Conservation (phyloP, 2,329 filamentous ascomycete species). For the Sphaceloma murrayae region DNA sequence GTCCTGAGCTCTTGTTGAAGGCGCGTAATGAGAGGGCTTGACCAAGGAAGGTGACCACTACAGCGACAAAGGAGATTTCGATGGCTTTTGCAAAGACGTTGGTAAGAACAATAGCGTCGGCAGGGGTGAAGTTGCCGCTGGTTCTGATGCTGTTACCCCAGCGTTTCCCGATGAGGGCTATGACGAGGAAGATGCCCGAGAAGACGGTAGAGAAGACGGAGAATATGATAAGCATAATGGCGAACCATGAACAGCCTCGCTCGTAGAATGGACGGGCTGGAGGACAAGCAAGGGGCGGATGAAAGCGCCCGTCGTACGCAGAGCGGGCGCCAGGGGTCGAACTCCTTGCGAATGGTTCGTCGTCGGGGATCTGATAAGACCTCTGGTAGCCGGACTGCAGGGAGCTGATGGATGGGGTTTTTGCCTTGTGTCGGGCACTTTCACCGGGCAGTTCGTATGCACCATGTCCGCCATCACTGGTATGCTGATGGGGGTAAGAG, state of each 20-base stretch:
- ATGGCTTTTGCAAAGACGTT: constrained; percentile 65
- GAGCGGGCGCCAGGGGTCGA: constrained; percentile 6
- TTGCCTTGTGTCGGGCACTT: not conserved
- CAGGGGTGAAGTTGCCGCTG: constrained; percentile 45
- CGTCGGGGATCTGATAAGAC: constrained; percentile 1
- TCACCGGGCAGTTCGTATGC: constrained; percentile 7
- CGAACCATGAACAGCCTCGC: constrained; percentile 37
- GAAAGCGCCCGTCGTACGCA: constrained; percentile 8
- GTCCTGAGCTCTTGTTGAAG: constrained; percentile 40
- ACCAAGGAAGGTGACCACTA: constrained; percentile 64
- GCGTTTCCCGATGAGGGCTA: constrained; percentile 52
- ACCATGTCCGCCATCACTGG: constrained; percentile 2
- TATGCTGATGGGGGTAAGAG: constrained; percentile 7
- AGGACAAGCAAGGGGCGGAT: constrained; percentile 7
- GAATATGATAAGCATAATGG: constrained; percentile 32
- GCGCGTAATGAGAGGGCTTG: constrained; percentile 65
- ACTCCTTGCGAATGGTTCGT: constrained; percentile 2
- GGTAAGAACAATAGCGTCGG: constrained; percentile 58
- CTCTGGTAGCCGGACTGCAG: constrained; percentile 8
- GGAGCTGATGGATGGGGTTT: constrained; percentile 7
- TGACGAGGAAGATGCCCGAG: constrained; percentile 56
- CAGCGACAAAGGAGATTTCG: constrained; percentile 67
- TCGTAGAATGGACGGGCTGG: constrained; percentile 9
- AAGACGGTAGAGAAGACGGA: constrained; percentile 55
- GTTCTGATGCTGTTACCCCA: constrained; percentile 51